Evolutionary conservation across 805 yeast genomes (phyloP).

Genomic region (Limtongia smithiae): DNA sequence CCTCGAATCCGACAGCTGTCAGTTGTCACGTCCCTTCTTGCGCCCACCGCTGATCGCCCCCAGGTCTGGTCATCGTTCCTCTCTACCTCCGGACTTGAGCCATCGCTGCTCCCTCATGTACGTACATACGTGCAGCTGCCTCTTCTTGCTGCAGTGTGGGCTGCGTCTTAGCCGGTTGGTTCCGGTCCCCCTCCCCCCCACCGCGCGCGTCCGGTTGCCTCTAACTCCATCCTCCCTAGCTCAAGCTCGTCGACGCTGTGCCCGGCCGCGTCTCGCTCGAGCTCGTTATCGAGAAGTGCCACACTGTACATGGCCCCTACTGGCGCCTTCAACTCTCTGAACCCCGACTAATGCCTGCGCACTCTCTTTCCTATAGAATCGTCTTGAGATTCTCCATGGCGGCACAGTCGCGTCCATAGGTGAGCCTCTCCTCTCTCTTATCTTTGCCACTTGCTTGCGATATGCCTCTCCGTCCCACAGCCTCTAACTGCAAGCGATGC

Average conservation of each 20-base stretch:
- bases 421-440: background rate
- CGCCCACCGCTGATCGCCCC: too few relatives aligned
- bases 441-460: too few relatives aligned
- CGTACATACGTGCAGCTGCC: background rate
- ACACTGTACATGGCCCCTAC: conserved; percentile 32
- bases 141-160: background rate
- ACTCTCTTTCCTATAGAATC: too few relatives aligned
- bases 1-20: background rate
- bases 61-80: conserved; percentile 26
- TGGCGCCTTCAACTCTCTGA: background rate
- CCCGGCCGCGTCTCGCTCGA: conserved; percentile 38
- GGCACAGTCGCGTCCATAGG: conserved; percentile 41
- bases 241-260: conserved; percentile 34
- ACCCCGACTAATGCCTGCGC: too few relatives aligned
- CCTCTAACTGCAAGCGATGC: too few relatives aligned
- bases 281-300: conserved; percentile 37
- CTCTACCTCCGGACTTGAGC: conserved; percentile 26
- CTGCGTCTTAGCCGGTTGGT: too few relatives aligned
- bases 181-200: too few relatives aligned
- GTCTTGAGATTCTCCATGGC: conserved; percentile 43
- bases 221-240: conserved; percentile 26
- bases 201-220: background rate
- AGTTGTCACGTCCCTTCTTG: too few relatives aligned
- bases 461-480: too few relatives aligned
- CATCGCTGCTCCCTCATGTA: conserved; percentile 21